Conservation (phyloP, 2,329 filamentous ascomycete genomes). For the Penicillium sp. region DNA sequence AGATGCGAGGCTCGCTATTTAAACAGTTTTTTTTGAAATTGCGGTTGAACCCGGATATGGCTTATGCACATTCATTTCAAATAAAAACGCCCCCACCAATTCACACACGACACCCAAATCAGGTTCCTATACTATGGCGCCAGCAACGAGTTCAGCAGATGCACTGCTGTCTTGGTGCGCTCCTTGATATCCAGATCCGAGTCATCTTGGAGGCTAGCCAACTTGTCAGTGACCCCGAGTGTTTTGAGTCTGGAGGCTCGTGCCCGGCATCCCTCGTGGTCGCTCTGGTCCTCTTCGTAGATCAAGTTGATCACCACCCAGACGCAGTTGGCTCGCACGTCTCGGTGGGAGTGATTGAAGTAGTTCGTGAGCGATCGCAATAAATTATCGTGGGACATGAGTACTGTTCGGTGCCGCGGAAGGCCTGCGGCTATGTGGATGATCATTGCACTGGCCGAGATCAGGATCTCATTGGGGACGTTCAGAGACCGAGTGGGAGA, state of each 20-base stretch:
- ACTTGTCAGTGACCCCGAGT: constrained; percentile 67
- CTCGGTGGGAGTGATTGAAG: constrained; percentile 68
- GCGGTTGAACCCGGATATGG: neutral
- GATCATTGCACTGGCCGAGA: constrained; percentile 75
- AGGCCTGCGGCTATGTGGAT: constrained; percentile 84
- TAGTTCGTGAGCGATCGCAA: constrained; percentile 71
- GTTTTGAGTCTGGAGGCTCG: constrained; percentile 68
- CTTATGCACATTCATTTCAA: constrained; percentile 4
- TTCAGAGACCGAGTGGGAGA: constrained; percentile 29
- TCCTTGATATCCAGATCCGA: constrained; percentile 78
- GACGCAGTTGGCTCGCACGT: constrained; percentile 74
- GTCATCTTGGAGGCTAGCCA: constrained; percentile 66
- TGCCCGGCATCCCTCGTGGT: constrained; percentile 63
- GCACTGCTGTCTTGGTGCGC: constrained; percentile 74
- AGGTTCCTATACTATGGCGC: neutral
- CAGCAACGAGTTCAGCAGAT: constrained; percentile 58
- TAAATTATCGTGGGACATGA: constrained; percentile 74
- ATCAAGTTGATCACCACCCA: constrained; percentile 85
- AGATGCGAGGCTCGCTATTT: neutral
- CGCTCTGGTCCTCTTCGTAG: constrained; percentile 72
- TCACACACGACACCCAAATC: neutral
- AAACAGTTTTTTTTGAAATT: neutral
- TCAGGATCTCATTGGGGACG: constrained; percentile 63
- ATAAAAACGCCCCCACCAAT: neutral
- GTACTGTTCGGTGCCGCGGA: constrained; percentile 71